Conservation (phyloP, 345 rosid genomes). For the Eucalyptus dawsonii region DNA sequence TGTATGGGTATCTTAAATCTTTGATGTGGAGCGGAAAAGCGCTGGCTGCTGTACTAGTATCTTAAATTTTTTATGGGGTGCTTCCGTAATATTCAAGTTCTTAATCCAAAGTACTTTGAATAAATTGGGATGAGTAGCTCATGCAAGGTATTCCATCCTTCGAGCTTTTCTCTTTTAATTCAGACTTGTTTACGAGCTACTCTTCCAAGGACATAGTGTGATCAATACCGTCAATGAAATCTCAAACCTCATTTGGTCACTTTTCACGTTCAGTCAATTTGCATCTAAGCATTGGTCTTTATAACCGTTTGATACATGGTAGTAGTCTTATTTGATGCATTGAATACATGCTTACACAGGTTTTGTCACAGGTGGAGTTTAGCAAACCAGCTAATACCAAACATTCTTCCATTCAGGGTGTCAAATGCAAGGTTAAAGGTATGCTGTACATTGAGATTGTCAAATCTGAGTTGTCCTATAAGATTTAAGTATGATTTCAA, state of each 20-base stretch:
- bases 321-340: background rate
- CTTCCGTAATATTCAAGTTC: background rate
- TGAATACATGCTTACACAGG: background rate
- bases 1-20: background rate
- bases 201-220: background rate
- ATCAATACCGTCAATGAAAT: background rate
- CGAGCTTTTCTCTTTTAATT: background rate
- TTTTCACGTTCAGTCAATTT: background rate
- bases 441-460: background rate
- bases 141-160: background rate
- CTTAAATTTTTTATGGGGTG: background rate
- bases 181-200: background rate
- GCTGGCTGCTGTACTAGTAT: fast-evolving
- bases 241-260: background rate
- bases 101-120: background rate
- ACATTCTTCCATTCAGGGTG: background rate
- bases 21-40: background rate
- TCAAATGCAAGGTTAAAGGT: background rate
- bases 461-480: background rate
- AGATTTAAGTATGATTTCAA: background rate
- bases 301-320: background rate
- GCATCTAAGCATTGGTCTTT: background rate
- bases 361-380: background rate
- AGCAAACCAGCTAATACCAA: background rate
- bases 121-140: background rate